These are phyloP conservation scores for Moniliophthora roreri DNA, from an alignment of 1,284 basidiomycete genomes.

Conservation along the genomic window DNA sequence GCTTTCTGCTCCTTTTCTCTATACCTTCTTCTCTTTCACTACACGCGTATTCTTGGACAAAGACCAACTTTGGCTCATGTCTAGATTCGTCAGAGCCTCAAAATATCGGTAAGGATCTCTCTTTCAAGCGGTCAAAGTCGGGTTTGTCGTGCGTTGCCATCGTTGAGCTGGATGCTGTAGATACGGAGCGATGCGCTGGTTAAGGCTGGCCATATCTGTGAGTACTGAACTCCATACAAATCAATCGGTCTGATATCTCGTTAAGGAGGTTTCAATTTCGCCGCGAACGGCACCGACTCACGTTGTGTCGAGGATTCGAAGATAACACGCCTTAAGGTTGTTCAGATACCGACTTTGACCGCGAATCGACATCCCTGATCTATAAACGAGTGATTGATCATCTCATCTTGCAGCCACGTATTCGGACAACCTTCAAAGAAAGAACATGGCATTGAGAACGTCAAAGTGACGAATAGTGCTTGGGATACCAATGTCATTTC, in stretches of 20 bases:
- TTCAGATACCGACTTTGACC: background rate
- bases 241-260: too few relatives aligned
- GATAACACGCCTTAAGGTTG: constrained; percentile 9
- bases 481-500: constrained; percentile 97
- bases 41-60: background rate
- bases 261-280: too few relatives aligned
- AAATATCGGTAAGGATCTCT: constrained; percentile 65
- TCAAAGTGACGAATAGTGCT: constrained; percentile 86
- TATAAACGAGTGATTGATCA: constrained; percentile 9
- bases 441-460: constrained; percentile 85
- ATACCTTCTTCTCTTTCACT: background rate
- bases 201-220: background rate
- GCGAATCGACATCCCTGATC: too few relatives aligned
- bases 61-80: constrained; percentile 42
- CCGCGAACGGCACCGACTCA: too few relatives aligned
- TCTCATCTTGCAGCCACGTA: constrained; percentile 66
- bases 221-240: background rate
- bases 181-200: constrained; percentile 14
- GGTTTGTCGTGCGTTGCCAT: constrained; percentile 8
- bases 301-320: too few relatives aligned
- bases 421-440: constrained; percentile 86
- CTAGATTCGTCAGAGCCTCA: constrained; percentile 69
- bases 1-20: background rate
- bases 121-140: constrained; percentile 5
- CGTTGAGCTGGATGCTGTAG: constrained; percentile 9